Evolutionary conservation across 805 yeast genomes (phyloP).

Genomic region (Sugiyamaella floridensis): DNA sequence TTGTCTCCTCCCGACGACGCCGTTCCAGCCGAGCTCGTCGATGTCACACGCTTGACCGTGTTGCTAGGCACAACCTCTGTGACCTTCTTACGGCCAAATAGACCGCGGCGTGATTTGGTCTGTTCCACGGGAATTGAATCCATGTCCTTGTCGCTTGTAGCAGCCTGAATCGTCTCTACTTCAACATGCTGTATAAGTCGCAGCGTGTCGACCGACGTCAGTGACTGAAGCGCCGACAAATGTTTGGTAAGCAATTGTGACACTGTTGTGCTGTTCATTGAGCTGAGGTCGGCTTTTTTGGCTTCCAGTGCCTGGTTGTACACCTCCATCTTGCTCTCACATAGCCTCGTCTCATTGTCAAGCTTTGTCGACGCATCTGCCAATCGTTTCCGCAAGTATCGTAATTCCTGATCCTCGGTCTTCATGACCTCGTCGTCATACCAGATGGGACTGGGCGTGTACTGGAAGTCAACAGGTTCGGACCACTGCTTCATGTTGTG

Average conservation of each 20-base stretch:
- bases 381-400: constrained; percentile 31
- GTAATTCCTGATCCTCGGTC: constrained; percentile 37
- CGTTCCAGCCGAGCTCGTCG: constrained; percentile 1
- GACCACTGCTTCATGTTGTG: constrained; percentile 73
- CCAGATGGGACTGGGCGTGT: constrained; percentile 89
- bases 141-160: constrained; percentile 57
- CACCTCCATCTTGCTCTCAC: constrained; percentile 14
- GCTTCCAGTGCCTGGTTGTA: constrained; percentile 31
- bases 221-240: constrained; percentile 42
- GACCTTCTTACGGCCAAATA: constrained; percentile 36
- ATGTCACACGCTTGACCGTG: background rate
- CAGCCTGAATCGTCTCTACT: constrained; percentile 81
- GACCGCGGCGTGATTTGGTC: constrained; percentile 50
- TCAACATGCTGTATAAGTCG: constrained; percentile 78
- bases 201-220: constrained; percentile 64
- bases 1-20: background rate
- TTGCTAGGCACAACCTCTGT: constrained; percentile 12
- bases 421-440: constrained; percentile 84
- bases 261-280: constrained; percentile 14
- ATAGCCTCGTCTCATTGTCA: constrained; percentile 13
- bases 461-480: constrained; percentile 80
- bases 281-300: constrained; percentile 36
- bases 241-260: constrained; percentile 41
- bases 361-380: constrained; percentile 27
- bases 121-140: constrained; percentile 28